A percentile compares a stretch with the other conserved stretches of the same genome.
These are phyloP conservation scores for Phytophthora constricta DNA, from an alignment of 352 stramenopile species.

Conservation along the genomic window DNA sequence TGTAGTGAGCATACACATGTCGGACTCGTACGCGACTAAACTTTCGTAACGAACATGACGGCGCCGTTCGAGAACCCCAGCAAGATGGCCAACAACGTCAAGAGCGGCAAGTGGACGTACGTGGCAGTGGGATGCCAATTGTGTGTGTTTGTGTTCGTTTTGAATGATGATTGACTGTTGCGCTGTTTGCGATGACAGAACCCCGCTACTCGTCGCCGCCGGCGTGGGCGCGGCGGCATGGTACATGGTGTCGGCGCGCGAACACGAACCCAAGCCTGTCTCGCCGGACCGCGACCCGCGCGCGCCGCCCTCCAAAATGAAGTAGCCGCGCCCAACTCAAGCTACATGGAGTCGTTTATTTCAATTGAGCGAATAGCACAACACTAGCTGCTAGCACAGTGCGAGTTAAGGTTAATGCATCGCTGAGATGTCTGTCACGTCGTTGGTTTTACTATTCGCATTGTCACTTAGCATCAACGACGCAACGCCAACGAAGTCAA, in stretches of 20 bases:
- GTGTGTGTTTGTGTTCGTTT: not conserved
- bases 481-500: no score
- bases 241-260: constrained; percentile 39
- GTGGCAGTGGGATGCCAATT: not conserved
- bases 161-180: not conserved
- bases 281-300: constrained; percentile 24
- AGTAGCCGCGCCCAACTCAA: not conserved
- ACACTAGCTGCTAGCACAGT: no score
- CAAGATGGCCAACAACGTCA: constrained; percentile 29
- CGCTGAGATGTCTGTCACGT: no score
- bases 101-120: constrained; percentile 43
- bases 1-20: no score
- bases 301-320: not conserved
- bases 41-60: no score
- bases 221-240: constrained; percentile 28
- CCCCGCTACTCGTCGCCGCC: constrained; percentile 17
- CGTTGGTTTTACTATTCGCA: no score
- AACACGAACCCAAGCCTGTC: constrained; percentile 20
- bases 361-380: no score
- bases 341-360: not conserved
- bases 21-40: no score
- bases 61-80: constrained; percentile 39
- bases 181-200: constrained; percentile 15
- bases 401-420: no score
- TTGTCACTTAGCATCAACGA: no score